Conservation (phyloP, 192 early-diverging fungal species). For the Coemansia asiatica region DNA sequence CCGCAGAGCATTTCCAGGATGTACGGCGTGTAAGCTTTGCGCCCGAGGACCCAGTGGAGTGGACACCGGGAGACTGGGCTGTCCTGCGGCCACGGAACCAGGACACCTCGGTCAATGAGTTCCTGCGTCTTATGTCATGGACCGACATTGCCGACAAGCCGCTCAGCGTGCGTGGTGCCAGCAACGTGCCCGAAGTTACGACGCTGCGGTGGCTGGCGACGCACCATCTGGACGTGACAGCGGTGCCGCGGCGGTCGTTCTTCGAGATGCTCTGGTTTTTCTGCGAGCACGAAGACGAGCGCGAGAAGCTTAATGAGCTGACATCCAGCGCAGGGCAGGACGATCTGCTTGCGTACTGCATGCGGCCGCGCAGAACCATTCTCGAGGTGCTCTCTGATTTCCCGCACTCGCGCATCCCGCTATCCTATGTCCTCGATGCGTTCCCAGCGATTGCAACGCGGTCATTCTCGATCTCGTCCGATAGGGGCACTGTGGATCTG, state of each 20-base stretch:
- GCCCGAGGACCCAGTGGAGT: conserved; percentile 16
- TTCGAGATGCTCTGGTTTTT: conserved; percentile 87
- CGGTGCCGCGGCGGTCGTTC: conserved; percentile 85
- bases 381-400: conserved; percentile 88
- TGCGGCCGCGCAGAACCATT: conserved; percentile 75
- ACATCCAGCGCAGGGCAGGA: conserved; percentile 74
- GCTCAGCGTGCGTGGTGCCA: conserved; percentile 7
- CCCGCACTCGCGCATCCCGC: conserved; percentile 66
- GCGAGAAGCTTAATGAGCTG: conserved; percentile 82
- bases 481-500: conserved; percentile 60
- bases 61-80: conserved; percentile 77
- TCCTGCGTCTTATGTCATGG: conserved; percentile 63
- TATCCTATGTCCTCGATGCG: conserved; percentile 81
- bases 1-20: conserved; percentile 85
- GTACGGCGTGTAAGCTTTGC: conserved; percentile 80
- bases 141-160: conserved; percentile 54
- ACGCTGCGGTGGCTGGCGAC: conserved; percentile 79
- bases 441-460: conserved; percentile 79
- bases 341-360: conserved; percentile 86
- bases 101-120: conserved; percentile 63
- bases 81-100: conserved; percentile 75
- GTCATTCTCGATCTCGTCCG: conserved; percentile 85
- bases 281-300: conserved; percentile 64
- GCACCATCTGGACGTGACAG: conserved; percentile 79
- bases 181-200: conserved; percentile 11